These are phyloP conservation scores for Mycena vulgaris DNA, from an alignment of 768 basidiomycete species.

Conservation along the genomic window DNA sequence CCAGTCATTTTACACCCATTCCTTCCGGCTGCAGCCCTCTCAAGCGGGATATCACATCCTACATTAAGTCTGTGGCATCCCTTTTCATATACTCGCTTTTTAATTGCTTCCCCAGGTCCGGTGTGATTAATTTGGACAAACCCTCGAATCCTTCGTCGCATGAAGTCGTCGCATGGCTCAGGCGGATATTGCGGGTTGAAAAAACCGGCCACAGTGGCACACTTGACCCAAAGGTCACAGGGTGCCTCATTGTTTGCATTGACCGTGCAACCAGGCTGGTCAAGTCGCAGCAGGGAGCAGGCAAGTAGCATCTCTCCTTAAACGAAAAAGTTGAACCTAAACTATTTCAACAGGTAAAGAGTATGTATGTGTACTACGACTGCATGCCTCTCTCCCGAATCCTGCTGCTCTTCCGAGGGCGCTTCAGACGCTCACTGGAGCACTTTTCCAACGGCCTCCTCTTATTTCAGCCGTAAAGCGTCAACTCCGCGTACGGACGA, in stretches of 20 bases:
- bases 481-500: constrained; percentile 96
- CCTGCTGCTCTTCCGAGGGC: constrained; percentile 92
- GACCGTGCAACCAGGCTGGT: constrained; percentile 98
- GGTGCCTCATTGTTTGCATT: constrained; percentile 98
- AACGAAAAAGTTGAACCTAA: not conserved
- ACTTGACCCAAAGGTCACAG: constrained; percentile 98
- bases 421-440: constrained; percentile 96
- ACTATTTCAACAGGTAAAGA: constrained; percentile 82
- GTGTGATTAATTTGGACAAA: constrained; percentile 99
- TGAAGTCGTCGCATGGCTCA: constrained; percentile 99
- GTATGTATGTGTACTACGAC: constrained; percentile 96
- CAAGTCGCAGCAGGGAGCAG: constrained; percentile 98
- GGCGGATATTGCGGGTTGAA: constrained; percentile 96
- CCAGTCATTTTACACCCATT: constrained; percentile 98
- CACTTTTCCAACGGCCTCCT: constrained; percentile 98
- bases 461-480: constrained; percentile 99
- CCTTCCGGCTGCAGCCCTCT: constrained; percentile 94
- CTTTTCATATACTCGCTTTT: constrained; percentile 22
- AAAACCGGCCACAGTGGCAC: constrained; percentile 99
- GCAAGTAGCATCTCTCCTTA: constrained; percentile 60
- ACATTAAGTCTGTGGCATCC: constrained; percentile 81
- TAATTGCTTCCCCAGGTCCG: constrained; percentile 73
- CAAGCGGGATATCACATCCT: constrained; percentile 92
- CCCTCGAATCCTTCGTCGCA: constrained; percentile 99
- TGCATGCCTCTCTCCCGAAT: constrained; percentile 87